Percentiles rank a stretch among this genome's conserved stretches.
Conservation (phyloP, 805 yeast species). For the Saturnispora zaruensis region DNA sequence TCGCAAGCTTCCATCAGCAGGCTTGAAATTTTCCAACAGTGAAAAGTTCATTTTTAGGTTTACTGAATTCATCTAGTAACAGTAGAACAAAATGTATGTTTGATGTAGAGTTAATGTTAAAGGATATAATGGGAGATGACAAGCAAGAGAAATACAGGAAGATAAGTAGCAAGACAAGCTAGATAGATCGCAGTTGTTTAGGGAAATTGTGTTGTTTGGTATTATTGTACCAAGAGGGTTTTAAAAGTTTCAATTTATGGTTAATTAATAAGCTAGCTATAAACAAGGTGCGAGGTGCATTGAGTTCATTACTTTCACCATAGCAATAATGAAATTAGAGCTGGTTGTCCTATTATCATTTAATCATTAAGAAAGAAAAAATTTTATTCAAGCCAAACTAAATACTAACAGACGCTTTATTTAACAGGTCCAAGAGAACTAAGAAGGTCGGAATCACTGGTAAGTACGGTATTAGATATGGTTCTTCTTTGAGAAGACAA, state of each 20-base stretch:
- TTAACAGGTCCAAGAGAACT: slow-evolving; percentile 94
- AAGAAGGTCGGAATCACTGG: slow-evolving; percentile 99
- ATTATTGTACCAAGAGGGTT: too few species aligned
- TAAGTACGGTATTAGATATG: slow-evolving; percentile 99
- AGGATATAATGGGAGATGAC: neutral
- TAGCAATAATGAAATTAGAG: too few species aligned
- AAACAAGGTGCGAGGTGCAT: too few species aligned
- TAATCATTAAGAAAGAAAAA: neutral
- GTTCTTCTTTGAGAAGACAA: slow-evolving; percentile 99
- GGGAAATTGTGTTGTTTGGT: too few species aligned
- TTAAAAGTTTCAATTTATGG: too few species aligned
- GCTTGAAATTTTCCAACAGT: neutral
- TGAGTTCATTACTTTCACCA: too few species aligned
- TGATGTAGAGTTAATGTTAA: neutral
- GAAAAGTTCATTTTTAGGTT: neutral
- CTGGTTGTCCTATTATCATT: neutral
- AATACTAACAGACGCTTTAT: slow-evolving; percentile 6
- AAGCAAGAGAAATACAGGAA: neutral
- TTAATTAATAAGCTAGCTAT: too few species aligned
- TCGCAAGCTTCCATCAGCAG: slow-evolving; percentile 2
- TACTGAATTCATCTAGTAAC: neutral
- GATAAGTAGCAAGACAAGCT: too few species aligned
- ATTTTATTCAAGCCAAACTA: neutral
- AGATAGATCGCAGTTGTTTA: too few species aligned
- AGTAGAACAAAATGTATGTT: slow-evolving; percentile 8